Evolutionary conservation across 2,329 filamentous ascomycete species (phyloP), one percentile per base, ranked within the genome.

Genomic region (Aspergillus awamori): DNA sequence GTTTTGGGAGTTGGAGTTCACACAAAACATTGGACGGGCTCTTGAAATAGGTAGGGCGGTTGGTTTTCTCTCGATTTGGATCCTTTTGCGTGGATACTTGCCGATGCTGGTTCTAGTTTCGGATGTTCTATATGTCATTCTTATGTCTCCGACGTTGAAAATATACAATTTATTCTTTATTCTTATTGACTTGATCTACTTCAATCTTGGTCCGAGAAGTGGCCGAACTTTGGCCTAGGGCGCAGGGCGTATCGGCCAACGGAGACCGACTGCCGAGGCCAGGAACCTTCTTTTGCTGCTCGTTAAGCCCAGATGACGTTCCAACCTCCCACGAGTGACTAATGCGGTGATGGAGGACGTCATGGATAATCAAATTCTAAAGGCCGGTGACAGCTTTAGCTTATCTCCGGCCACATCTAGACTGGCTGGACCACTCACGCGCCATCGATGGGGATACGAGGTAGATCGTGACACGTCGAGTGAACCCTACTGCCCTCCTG

Each of bases 321-420:
- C n/a, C 30, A 36, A 15, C 33, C 33, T 11, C 33, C 11, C 33
- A 36, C 33, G 33, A 36, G 54, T 62, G 60, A 62, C 60, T 62
- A 57, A 62, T 56, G 57, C 57, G 38, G 26, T 33, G 58, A 36
- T 51, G 57, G 45, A 59, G 38, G 43, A 57, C 57, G 53, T 56
- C 53, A 56, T 47, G 24, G 43, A 43, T n/a, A 17, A 20, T 43
- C 17, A 45, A 36, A 36, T 36, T 11, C 33, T 36, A 36, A 43
- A 54, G 36, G 13, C 36, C 33, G 52, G 22, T 28, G 53, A 33
- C 39, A 47, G 39, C 26, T 11, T 1, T 20, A 26, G 10, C 55
- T 62, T 62, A 62, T 62, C 60, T 59, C 57, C 60, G 60, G n/a
- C 36, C 13, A 17, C 49, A 33, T 22, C 13, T 17, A 13, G 28